Evolutionary conservation across 805 yeast genomes (phyloP), one percentile per base, ranked within the genome.

Genomic region (Brettanomyces bruxellensis): DNA sequence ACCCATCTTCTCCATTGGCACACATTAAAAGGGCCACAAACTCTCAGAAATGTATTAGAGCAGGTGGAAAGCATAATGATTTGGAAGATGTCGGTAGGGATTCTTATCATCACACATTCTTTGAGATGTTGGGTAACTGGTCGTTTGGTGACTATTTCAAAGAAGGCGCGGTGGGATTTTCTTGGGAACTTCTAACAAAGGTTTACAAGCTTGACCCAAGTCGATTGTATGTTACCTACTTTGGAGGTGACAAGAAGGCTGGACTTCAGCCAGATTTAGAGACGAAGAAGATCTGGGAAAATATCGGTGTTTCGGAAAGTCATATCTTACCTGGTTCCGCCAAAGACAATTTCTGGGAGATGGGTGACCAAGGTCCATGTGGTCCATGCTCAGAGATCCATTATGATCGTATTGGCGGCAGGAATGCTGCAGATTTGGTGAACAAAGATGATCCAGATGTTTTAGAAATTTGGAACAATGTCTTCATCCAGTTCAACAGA

Each of bases 291-390:
- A 70, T 78, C 51, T 93, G 99, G 99, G 70, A 72, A 52, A 78
- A 74, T 36, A 85, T 84, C 38, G 99, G 99, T 57, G 95, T 91
- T 47, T 75, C 82, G 34, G 96, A 87, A 55, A 90, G 83, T 63
- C 98, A 89, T 64, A 91, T 93, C 56, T 72, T 93, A 55, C 95
- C 96, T 22, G 99, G 99, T 48, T 71, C 81, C 55, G 86, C 82
- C 45, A 72, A 81, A 61, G 99, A 93, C 66, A 93, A 93, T 70
- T 93, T 93, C 69, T 93, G 99, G 99, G 99, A 93, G 73, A 93
- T 93, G 99, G 99, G 99, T 59, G 99, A 95, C 62, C 98, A 91
- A 72, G 99, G 99, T 55, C 99, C 99, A 43, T 93, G 99, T 73
- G 99, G 99, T 52, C 99, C 99, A 45, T 95, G 99, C 71, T 85